A percentile compares a stretch with the other conserved stretches of the same genome.
Evolutionary conservation across 495 filamentous ascomycete genomes (phyloP).

Genomic region (Cercophora samala): DNA sequence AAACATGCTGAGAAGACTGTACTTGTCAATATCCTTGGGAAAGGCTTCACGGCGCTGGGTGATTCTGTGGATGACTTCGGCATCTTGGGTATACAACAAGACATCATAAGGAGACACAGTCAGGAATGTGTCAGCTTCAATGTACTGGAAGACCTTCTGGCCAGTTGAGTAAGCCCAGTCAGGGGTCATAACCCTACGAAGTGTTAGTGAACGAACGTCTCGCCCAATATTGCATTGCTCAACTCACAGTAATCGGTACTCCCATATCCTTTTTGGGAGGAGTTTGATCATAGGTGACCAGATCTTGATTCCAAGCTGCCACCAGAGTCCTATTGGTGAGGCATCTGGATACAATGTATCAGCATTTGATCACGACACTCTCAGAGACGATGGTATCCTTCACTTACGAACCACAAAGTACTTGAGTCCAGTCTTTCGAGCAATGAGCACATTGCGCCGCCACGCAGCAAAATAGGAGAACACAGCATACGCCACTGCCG

Average conservation of each 20-base stretch:
- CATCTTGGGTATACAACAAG: constrained; percentile 50
- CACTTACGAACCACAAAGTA: constrained; percentile 49
- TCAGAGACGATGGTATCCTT: not conserved
- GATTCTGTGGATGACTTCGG: constrained; percentile 59
- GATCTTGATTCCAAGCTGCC: constrained; percentile 47
- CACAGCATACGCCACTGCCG: not conserved
- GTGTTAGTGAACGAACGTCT: constrained; percentile 9
- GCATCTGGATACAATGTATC: constrained; percentile 31
- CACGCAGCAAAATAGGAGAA: not conserved
- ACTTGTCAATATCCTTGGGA: constrained; percentile 60
- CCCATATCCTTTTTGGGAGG: constrained; percentile 46
- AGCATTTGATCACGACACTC: not conserved
- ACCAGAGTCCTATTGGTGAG: constrained; percentile 43
- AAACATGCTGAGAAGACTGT: constrained; percentile 57
- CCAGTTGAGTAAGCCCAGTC: constrained; percentile 38
- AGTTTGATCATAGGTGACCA: constrained; percentile 49
- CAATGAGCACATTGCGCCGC: constrained; percentile 40
- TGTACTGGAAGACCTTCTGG: constrained; percentile 37
- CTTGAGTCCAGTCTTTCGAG: constrained; percentile 43
- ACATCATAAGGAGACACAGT: constrained; percentile 49
- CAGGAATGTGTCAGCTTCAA: constrained; percentile 48
- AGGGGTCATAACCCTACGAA: constrained; percentile 31
- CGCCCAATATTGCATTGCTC: not conserved
- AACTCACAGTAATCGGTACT: constrained; percentile 47
- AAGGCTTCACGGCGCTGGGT: constrained; percentile 60